phyloP scores from a whole-genome alignment of 345 rosid genomes.

The Adansonia digitata region DNA sequence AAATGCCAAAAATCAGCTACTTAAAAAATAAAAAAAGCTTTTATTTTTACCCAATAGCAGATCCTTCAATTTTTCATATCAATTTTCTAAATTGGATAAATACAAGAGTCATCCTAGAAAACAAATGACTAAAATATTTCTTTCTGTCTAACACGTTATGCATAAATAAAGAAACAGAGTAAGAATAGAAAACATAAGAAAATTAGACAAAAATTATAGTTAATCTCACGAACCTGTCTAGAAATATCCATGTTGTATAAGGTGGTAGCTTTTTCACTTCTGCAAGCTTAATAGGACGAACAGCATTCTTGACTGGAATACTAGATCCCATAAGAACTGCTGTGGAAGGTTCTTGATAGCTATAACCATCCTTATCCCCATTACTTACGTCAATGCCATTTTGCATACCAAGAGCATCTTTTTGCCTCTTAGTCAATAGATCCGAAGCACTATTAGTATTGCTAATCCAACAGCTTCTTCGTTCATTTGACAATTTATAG shows the following conservation, averaged over 20 bases:
- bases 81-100: neutral
- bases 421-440: constrained; percentile 75
- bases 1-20: neutral
- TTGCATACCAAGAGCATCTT: constrained; percentile 59
- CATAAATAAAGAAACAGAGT: neutral
- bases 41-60: neutral
- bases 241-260: constrained; percentile 95
- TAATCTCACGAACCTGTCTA: constrained; percentile 63
- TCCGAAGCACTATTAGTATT: constrained; percentile 32
- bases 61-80: neutral
- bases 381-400: constrained; percentile 47
- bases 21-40: neutral
- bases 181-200: neutral
- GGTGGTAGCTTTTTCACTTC: constrained; percentile 82
- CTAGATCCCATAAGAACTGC: constrained; percentile 66
- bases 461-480: constrained; percentile 38
- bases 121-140: neutral
- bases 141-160: neutral
- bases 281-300: constrained; percentile 70
- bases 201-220: neutral
- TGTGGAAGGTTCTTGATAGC: constrained; percentile 48
- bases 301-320: constrained; percentile 66
- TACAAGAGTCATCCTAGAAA: neutral
- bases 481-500: constrained; percentile 47
- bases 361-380: constrained; percentile 51